Conservation (phyloP, 306 rosid genomes). For the Medicago truncatula region DNA sequence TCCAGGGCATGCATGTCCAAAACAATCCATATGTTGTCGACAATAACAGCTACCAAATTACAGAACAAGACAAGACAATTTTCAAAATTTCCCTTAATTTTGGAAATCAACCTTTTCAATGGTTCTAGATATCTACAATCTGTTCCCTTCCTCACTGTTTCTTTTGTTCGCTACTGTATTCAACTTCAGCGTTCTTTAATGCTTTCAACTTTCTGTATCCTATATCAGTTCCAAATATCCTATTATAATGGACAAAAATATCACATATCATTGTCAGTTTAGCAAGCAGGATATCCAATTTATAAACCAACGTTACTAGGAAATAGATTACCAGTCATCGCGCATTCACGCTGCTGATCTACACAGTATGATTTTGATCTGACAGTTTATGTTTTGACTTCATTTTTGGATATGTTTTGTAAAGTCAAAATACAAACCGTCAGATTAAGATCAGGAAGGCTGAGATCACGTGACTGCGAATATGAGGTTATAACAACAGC, state of each 20-base stretch:
- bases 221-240: slow-evolving; percentile 84
- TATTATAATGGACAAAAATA: slow-evolving; percentile 22
- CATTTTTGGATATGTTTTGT: not conserved
- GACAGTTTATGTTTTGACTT: not conserved
- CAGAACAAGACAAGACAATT: not conserved
- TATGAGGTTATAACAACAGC: not conserved
- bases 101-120: slow-evolving; percentile 35
- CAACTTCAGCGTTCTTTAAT: slow-evolving; percentile 54
- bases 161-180: slow-evolving; percentile 51
- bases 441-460: slow-evolving; percentile 11
- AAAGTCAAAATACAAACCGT: not conserved
- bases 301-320: not conserved
- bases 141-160: slow-evolving; percentile 13
- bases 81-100: not conserved
- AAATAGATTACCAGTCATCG: not conserved
- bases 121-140: slow-evolving; percentile 27
- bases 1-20: not conserved
- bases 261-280: slow-evolving; percentile 23
- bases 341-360: not conserved
- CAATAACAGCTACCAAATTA: not conserved
- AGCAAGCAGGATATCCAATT: not conserved
- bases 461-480: not conserved
- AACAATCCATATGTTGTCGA: too few relatives aligned
- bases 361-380: not conserved
- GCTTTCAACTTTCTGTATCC: slow-evolving; percentile 85